Conservation (phyloP, 176 grass and related monocot species). For the Musa itinerans region DNA sequence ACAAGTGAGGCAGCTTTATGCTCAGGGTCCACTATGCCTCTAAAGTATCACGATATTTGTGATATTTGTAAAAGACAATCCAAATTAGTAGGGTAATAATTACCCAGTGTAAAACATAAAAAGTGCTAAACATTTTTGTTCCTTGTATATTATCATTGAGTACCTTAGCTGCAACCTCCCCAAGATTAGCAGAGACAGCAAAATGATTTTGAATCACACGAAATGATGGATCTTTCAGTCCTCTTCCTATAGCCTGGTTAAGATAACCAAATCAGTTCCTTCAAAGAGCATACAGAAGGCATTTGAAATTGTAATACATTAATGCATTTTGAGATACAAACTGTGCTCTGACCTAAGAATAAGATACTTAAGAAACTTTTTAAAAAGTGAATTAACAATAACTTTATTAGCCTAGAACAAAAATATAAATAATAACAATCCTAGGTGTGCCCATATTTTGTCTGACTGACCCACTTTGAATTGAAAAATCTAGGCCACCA, state of each 20-base stretch:
- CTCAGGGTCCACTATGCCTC: not conserved
- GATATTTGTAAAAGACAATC: not conserved
- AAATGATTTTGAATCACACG: conserved; percentile 97
- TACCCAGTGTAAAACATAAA: not conserved
- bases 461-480: not conserved
- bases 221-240: conserved; percentile 80
- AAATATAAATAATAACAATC: not conserved
- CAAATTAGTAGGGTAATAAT: not conserved
- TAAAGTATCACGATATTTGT: not conserved
- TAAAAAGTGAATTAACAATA: not conserved
- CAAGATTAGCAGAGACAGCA: conserved; percentile 64
- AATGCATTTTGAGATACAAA: not conserved
- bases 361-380: not conserved
- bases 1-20: not conserved
- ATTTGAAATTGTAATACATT: not conserved
- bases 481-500: too few species aligned
- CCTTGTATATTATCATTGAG: not conserved
- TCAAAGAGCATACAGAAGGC: conserved; percentile 3
- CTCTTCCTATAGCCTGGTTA: conserved; percentile 79
- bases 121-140: not conserved
- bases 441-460: not conserved
- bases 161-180: conserved; percentile 97
- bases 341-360: too few species aligned
- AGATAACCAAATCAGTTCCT: conserved; percentile 25
- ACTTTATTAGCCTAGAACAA: not conserved